Conservation (phyloP, 345 rosid genomes). For the Syzygium aromaticum region DNA sequence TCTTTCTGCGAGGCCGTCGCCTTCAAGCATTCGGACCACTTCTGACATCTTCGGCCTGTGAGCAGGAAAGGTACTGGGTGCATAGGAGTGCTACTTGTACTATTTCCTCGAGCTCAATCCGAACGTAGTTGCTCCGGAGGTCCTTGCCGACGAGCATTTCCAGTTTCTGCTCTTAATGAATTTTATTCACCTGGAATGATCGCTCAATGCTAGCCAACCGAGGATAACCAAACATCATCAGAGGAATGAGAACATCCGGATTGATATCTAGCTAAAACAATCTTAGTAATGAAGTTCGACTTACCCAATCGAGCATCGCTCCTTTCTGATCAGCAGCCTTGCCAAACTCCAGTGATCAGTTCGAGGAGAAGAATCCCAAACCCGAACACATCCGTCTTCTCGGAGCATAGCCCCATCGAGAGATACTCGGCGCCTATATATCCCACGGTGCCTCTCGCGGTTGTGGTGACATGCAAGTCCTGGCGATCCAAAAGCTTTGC, state of each 20-base stretch:
- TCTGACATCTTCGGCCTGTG: conserved; percentile 94
- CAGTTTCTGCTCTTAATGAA: conserved; percentile 88
- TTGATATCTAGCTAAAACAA: background rate
- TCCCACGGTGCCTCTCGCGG: conserved; percentile 95
- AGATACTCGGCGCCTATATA: conserved; percentile 97
- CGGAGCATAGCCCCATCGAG: conserved; percentile 94
- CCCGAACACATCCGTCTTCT: conserved; percentile 94
- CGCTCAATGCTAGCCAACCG: background rate
- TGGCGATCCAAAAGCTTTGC: conserved; percentile 95
- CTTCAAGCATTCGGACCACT: conserved; percentile 97
- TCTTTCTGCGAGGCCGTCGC: conserved; percentile 90
- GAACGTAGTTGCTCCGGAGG: conserved; percentile 62
- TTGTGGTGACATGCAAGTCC: conserved; percentile 92
- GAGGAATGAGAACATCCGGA: background rate
- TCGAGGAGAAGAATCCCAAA: conserved; percentile 94
- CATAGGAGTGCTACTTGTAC: conserved; percentile 84
- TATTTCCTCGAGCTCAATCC: conserved; percentile 89
- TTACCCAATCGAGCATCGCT: conserved; percentile 95
- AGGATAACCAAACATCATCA: background rate
- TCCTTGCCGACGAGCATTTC: conserved; percentile 86
- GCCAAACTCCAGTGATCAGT: conserved; percentile 87
- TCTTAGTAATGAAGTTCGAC: background rate
- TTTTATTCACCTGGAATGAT: conserved; percentile 54
- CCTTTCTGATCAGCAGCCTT: conserved; percentile 93
- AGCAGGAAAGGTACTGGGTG: conserved; percentile 80